Conservation (phyloP, 2,329 filamentous ascomycete genomes). For the Dothideomycetidae sp. region DNA sequence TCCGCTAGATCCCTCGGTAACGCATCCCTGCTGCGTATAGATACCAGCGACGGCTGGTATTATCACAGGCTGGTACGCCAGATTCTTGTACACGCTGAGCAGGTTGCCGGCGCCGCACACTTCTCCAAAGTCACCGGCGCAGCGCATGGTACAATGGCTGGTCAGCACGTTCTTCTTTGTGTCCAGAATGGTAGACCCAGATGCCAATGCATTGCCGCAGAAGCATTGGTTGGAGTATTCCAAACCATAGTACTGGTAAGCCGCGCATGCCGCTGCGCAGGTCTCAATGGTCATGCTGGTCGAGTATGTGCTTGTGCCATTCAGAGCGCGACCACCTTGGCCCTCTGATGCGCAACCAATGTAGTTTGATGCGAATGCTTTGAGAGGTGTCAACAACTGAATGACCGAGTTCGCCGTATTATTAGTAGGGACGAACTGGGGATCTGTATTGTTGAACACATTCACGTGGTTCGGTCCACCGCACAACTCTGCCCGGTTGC, state of each 20-base stretch:
- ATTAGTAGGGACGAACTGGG: conserved; percentile 14
- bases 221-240: conserved; percentile 45
- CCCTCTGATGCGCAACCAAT: conserved; percentile 45
- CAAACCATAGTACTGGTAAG: conserved; percentile 40
- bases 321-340: conserved; percentile 24
- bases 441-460: conserved; percentile 22
- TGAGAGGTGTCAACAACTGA: conserved; percentile 8
- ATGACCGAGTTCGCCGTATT: conserved; percentile 8
- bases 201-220: conserved; percentile 23
- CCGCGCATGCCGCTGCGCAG: conserved; percentile 42
- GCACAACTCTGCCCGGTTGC: conserved; percentile 17
- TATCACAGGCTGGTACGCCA: conserved; percentile 10
- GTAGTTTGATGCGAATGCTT: conserved; percentile 22
- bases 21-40: conserved; percentile 9
- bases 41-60: conserved; percentile 10
- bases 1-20: conserved; percentile 6
- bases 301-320: conserved; percentile 13
- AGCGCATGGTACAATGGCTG: conserved; percentile 29
- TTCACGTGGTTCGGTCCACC: conserved; percentile 20
- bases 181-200: conserved; percentile 2
- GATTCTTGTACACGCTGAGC: conserved; percentile 24
- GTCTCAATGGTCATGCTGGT: conserved; percentile 39
- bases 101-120: conserved; percentile 26
- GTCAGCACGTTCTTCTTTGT: conserved; percentile 32
- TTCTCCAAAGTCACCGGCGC: conserved; percentile 28